Conservation (phyloP, 1,139 yeast species). For the Yamadazyma kanchanaburiensis region DNA sequence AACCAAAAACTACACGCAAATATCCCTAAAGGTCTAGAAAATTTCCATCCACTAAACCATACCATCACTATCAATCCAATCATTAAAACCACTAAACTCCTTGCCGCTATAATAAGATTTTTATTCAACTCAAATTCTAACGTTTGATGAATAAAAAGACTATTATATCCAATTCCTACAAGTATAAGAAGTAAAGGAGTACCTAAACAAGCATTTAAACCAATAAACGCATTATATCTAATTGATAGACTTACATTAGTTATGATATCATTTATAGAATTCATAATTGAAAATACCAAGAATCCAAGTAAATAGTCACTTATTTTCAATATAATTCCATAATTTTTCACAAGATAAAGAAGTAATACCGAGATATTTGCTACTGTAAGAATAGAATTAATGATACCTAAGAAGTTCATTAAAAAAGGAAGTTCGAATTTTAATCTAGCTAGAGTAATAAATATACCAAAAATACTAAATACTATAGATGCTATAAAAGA, state of each 20-base stretch:
- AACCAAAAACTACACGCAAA: slow-evolving; percentile 21
- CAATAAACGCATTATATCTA: slow-evolving; percentile 32
- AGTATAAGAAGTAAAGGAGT: slow-evolving; percentile 38
- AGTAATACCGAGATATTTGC: slow-evolving; percentile 26
- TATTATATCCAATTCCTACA: slow-evolving; percentile 38
- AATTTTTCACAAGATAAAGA: slow-evolving; percentile 32
- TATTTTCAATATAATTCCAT: slow-evolving; percentile 34
- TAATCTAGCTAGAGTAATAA: not conserved
- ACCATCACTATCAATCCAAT: slow-evolving; percentile 11
- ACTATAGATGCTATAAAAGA: not conserved
- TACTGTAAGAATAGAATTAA: slow-evolving; percentile 25
- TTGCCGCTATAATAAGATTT: slow-evolving; percentile 24
- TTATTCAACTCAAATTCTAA: slow-evolving; percentile 22
- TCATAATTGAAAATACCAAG: slow-evolving; percentile 36
- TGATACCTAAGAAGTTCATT: slow-evolving; percentile 21
- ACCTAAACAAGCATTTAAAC: slow-evolving; percentile 41
- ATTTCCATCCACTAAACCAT: slow-evolving; percentile 33
- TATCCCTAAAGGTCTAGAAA: slow-evolving; percentile 29
- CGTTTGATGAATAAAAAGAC: slow-evolving; percentile 14
- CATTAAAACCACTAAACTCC: slow-evolving; percentile 19
- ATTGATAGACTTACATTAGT: slow-evolving; percentile 38
- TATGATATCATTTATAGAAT: slow-evolving; percentile 40
- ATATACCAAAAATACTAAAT: not conserved
- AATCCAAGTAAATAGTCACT: slow-evolving; percentile 42
- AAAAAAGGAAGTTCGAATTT: slow-evolving; percentile 5